These are phyloP conservation scores for Thelephora aurantiotincta DNA, from an alignment of 768 basidiomycete species.

Conservation along the genomic window DNA sequence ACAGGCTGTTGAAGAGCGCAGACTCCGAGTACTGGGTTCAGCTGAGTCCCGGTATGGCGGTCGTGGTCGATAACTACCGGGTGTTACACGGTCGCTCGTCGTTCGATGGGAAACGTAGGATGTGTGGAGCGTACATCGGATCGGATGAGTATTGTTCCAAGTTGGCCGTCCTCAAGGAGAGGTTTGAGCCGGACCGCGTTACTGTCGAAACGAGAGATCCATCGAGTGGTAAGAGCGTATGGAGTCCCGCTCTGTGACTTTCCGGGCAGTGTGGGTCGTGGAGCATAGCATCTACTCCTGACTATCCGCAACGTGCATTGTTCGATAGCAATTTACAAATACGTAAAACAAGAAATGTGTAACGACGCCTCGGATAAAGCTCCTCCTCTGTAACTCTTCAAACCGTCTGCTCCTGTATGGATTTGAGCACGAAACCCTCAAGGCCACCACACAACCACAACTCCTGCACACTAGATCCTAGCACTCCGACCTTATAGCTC, in stretches of 20 bases:
- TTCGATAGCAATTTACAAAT: neutral
- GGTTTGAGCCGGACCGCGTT: conserved; percentile 26
- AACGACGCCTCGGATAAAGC: neutral
- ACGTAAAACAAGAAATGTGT: neutral
- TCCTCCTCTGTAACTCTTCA: neutral
- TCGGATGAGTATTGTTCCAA: conserved; percentile 82
- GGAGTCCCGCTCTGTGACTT: conserved; percentile 40
- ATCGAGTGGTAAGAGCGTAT: conserved; percentile 34
- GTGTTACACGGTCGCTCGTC: conserved; percentile 90
- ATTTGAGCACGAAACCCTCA: conserved; percentile 81
- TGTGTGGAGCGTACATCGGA: conserved; percentile 95
- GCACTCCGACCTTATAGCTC: conserved; percentile 50
- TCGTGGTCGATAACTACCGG: conserved; percentile 87
- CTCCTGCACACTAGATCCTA: conserved; percentile 93
- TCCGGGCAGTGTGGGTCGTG: no score
- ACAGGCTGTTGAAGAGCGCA: conserved; percentile 54
- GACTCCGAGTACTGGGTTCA: conserved; percentile 92
- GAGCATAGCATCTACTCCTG: neutral
- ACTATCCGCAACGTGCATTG: neutral
- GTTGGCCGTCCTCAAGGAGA: conserved; percentile 51
- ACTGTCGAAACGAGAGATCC: conserved; percentile 9
- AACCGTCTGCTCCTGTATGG: conserved; percentile 27
- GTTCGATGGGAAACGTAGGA: conserved; percentile 75
- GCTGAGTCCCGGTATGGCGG: conserved; percentile 73
- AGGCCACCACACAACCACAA: conserved; percentile 92